Evolutionary conservation across 306 rosid species (phyloP).

Genomic region (Rosa chinensis): DNA sequence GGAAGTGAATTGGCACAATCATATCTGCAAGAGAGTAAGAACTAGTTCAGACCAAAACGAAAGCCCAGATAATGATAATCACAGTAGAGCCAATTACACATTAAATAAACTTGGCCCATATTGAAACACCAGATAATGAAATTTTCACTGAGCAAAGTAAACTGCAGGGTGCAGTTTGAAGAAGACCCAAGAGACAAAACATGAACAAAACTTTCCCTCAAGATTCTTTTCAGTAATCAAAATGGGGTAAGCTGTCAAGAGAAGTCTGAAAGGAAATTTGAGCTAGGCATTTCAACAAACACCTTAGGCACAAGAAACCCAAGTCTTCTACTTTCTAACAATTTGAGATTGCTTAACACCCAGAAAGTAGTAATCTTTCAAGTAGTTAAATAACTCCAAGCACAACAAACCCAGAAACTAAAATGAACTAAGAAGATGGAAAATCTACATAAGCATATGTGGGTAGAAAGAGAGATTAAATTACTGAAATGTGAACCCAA

Average conservation of each 20-base stretch:
- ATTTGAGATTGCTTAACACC: background rate
- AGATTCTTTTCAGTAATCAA: background rate
- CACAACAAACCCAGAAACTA: background rate
- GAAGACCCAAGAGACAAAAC: background rate
- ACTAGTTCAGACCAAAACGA: background rate
- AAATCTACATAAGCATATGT: background rate
- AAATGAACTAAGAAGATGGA: background rate
- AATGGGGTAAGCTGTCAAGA: background rate
- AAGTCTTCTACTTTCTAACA: background rate
- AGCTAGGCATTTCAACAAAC: slow-evolving; percentile 23
- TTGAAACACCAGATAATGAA: background rate
- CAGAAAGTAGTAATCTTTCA: background rate
- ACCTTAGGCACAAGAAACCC: background rate
- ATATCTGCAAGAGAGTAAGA: slow-evolving; percentile 25
- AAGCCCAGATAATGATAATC: background rate
- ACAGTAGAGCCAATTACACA: background rate
- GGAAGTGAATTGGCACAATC: background rate
- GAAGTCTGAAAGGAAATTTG: background rate
- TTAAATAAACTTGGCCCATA: background rate
- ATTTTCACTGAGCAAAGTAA: background rate
- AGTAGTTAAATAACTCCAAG: background rate
- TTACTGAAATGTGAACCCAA: background rate
- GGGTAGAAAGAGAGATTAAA: background rate
- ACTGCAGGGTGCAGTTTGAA: background rate
- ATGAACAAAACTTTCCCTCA: background rate